These are phyloP conservation scores for Epichloe sp. DNA, from an alignment of 2,329 filamentous ascomycete genomes.

Conservation along the genomic window DNA sequence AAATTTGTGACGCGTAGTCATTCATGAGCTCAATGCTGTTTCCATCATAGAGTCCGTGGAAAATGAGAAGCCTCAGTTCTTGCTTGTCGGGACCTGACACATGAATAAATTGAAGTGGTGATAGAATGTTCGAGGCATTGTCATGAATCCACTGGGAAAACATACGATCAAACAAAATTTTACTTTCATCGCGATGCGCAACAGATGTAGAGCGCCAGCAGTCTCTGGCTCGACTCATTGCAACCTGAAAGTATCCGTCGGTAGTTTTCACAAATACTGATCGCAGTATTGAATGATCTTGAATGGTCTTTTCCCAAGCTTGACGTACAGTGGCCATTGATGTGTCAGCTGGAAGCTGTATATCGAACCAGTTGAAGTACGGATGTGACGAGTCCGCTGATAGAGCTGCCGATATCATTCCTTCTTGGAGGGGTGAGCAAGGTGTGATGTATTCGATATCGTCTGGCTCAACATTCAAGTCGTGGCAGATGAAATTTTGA, in stretches of 20 bases:
- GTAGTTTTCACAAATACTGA: slow-evolving; percentile 59
- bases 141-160: slow-evolving; percentile 38
- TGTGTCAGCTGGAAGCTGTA: slow-evolving; percentile 35
- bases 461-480: slow-evolving; percentile 34
- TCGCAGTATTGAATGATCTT: slow-evolving; percentile 50
- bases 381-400: slow-evolving; percentile 37
- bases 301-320: slow-evolving; percentile 45
- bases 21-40: slow-evolving; percentile 61
- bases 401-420: slow-evolving; percentile 63
- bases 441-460: slow-evolving; percentile 64
- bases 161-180: slow-evolving; percentile 19
- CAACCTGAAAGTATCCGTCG: slow-evolving; percentile 66
- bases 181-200: slow-evolving; percentile 16
- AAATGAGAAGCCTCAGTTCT: slow-evolving; percentile 29
- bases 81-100: slow-evolving; percentile 13
- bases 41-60: slow-evolving; percentile 82
- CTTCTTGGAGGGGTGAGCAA: slow-evolving; percentile 76
- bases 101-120: slow-evolving; percentile 39
- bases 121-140: slow-evolving; percentile 35
- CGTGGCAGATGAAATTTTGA: slow-evolving; percentile 34
- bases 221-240: slow-evolving; percentile 31
- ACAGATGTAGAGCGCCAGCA: slow-evolving; percentile 30
- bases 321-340: slow-evolving; percentile 33
- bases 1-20: slow-evolving; percentile 30
- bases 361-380: slow-evolving; percentile 68